Evolutionary conservation across 306 rosid species (phyloP).

Genomic region (Vigna angularis): DNA sequence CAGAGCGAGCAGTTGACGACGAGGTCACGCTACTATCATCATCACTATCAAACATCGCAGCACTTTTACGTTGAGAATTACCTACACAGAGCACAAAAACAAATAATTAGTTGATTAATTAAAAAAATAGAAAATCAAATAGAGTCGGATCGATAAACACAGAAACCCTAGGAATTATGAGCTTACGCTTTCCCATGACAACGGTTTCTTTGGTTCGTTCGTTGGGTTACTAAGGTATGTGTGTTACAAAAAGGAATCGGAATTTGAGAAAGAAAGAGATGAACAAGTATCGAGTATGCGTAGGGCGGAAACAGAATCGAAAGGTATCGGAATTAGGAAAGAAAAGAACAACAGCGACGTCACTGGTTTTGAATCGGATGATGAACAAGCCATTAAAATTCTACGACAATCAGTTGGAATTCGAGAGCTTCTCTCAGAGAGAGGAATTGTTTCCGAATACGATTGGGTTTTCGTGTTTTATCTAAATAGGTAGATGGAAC

Average conservation of each 20-base stretch:
- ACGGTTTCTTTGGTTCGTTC: constrained; percentile 35
- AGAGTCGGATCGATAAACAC: constrained; percentile 5
- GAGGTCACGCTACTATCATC: constrained; percentile 92
- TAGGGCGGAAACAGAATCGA: constrained; percentile 53
- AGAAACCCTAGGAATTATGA: constrained; percentile 36
- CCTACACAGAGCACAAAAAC: constrained; percentile 48
- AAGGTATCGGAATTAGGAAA: constrained; percentile 45
- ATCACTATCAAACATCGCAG: constrained; percentile 71
- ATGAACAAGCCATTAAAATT: constrained; percentile 72
- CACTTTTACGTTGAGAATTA: constrained; percentile 78
- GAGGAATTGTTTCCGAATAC: constrained; percentile 10
- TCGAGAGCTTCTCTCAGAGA: neutral
- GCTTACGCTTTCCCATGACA: constrained; percentile 93
- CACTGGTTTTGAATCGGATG: constrained; percentile 48
- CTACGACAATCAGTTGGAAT: neutral
- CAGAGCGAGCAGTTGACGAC: constrained; percentile 76
- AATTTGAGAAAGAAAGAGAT: constrained; percentile 47
- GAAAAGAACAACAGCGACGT: neutral
- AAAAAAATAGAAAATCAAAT: neutral
- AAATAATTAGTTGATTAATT: neutral
- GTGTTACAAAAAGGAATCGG: constrained; percentile 53
- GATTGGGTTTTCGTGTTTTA: constrained; percentile 9
- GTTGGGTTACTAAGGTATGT: neutral
- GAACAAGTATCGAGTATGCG: constrained; percentile 41
- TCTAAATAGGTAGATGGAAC: constrained; percentile 18